Evolutionary conservation across 805 yeast species (phyloP).

Genomic region (Blastobotrys terrestris): DNA sequence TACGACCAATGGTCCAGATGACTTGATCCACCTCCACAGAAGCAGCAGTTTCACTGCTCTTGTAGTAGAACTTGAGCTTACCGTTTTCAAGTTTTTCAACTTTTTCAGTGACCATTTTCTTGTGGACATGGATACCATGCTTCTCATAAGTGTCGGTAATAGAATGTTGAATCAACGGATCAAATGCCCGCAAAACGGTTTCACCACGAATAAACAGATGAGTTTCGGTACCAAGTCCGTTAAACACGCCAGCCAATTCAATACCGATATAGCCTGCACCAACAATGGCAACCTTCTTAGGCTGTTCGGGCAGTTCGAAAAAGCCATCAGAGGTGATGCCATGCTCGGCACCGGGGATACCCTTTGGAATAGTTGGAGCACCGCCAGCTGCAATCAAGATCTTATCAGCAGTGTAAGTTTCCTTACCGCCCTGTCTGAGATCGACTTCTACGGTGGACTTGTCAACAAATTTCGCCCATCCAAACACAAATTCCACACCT

Average conservation of each 20-base stretch:
- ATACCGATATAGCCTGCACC: constrained; percentile 99
- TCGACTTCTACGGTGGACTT: constrained; percentile 60
- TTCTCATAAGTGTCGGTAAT: constrained; percentile 75
- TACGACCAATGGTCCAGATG: constrained; percentile 94
- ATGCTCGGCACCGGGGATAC: constrained; percentile 71
- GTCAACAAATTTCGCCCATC: constrained; percentile 68
- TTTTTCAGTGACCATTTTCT: constrained; percentile 41
- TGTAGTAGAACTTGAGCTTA: constrained; percentile 43
- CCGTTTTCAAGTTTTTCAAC: constrained; percentile 38
- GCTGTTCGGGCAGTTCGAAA: constrained; percentile 73
- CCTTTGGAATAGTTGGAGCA: constrained; percentile 59
- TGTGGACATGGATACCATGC: constrained; percentile 77
- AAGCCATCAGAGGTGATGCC: constrained; percentile 91
- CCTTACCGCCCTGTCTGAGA: constrained; percentile 49
- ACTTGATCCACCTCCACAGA: constrained; percentile 66
- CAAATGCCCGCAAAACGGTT: constrained; percentile 83
- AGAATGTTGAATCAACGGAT: constrained; percentile 68
- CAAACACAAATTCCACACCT: constrained; percentile 80
- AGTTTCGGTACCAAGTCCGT: constrained; percentile 79
- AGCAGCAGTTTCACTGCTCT: constrained; percentile 33
- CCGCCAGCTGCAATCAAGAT: constrained; percentile 94
- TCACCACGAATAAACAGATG: constrained; percentile 88
- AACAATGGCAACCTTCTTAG: constrained; percentile 86
- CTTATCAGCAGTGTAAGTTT: constrained; percentile 69
- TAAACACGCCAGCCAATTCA: constrained; percentile 92